Base-by-base conservation (phyloP, 108 stramenopile genomes). In the Nitzschia inconspicua region DNA sequence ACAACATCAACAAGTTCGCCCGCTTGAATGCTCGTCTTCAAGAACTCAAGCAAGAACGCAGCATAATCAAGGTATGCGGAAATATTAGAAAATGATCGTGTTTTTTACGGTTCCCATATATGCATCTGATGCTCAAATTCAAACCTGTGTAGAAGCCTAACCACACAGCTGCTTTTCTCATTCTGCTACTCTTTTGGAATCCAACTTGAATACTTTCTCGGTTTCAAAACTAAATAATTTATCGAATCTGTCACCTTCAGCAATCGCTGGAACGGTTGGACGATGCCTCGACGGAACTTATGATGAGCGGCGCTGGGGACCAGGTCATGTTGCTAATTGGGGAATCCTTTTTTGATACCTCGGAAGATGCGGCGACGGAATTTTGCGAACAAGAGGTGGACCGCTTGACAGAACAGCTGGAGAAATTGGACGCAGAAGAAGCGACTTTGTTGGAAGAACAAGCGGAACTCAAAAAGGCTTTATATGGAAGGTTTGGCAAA, bases 201-300 rank as follows among this genome's bases (percentile, higher is more conserved):
- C n/a, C n/a, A n/a, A n/a, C n/a, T n/a, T n/a, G n/a, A n/a, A n/a
- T n/a, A n/a, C n/a, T n/a, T n/a, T n/a, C n/a, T n/a, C n/a, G n/a
- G n/a, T n/a, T n/a, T n/a, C n/a, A n/a, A n/a, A n/a, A n/a, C n/a
- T n/a, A n/a, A n/a, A n/a, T n/a, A n/a, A n/a, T n/a, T n/a, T n/a
- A n/a, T n/a, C n/a, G n/a, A n/a, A n/a, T n/a, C n/a, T 63, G 19
- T 51, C 19, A 23, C 20, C 31, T 41, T 36, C 59, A 86, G 83
- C 82, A 86, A 75, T 57, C 73, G 4, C 44, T 93, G 10, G 95
- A 96, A 72, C 69, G 86, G 47, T 60, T 96, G 22, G 93, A 94
- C 59, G 95, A 96, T 73, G 95, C 95, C 28, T 86, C 87, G n/a
- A 92, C 95, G 28, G 95, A 96, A 77, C 73, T 96, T 22, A 92